Conservation (phyloP, 2,329 filamentous ascomycete genomes). For the Paecilomyces variotii region DNA sequence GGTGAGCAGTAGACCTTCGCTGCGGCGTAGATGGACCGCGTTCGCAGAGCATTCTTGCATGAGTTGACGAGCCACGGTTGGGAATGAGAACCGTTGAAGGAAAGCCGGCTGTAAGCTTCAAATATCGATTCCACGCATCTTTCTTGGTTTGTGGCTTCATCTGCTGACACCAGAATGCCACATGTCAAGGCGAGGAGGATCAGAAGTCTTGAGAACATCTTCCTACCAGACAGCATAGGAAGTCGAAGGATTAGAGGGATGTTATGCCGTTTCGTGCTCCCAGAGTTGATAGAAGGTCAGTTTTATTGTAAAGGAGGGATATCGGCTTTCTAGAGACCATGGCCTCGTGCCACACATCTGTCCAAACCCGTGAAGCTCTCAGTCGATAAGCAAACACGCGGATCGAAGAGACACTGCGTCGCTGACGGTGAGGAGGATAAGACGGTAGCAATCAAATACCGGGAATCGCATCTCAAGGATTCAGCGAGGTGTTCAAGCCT, state of each 20-base stretch:
- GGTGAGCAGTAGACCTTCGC: constrained; percentile 22
- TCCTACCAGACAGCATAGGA: background rate
- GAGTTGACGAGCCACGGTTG: constrained; percentile 14
- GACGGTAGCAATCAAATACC: background rate
- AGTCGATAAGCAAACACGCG: background rate
- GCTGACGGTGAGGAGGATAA: background rate
- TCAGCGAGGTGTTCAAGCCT: background rate
- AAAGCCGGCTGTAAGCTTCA: constrained; percentile 24
- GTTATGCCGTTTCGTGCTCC: background rate
- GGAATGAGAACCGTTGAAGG: constrained; percentile 16
- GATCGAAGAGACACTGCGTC: background rate
- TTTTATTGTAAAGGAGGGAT: background rate
- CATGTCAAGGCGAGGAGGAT: background rate
- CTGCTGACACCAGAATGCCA: background rate
- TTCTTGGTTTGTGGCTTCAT: constrained; percentile 8
- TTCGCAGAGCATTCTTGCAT: constrained; percentile 25
- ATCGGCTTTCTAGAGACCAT: background rate
- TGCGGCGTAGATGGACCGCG: constrained; percentile 29
- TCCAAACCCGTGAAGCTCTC: background rate
- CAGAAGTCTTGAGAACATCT: background rate
- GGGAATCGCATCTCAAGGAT: background rate
- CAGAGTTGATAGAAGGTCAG: background rate
- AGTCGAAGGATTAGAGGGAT: background rate
- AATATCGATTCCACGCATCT: constrained; percentile 25
- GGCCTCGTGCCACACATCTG: background rate